Conservation (phyloP, 2,329 filamentous ascomycete species). For the Paramyrothecium roridum region DNA sequence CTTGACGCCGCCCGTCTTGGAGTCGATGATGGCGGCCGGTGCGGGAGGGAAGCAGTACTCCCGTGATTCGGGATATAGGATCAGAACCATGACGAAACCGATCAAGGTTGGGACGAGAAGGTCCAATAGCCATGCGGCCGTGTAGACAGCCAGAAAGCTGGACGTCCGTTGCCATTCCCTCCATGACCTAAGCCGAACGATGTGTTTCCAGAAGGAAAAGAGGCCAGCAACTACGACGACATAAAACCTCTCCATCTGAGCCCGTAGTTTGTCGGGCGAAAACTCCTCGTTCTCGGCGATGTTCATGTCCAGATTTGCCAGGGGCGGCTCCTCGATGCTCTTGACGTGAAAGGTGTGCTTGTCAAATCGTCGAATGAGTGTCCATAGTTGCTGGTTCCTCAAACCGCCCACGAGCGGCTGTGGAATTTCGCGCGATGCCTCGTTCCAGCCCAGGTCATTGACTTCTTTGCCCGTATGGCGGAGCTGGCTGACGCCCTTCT, state of each 20-base stretch:
- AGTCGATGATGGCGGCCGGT: constrained; percentile 69
- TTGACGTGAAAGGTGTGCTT: constrained; percentile 70
- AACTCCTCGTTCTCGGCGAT: constrained; percentile 82
- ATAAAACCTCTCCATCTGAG: constrained; percentile 76
- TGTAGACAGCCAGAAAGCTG: constrained; percentile 55
- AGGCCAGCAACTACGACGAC: constrained; percentile 72
- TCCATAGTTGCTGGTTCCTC: constrained; percentile 70
- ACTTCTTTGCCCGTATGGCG: constrained; percentile 53
- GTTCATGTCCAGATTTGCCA: constrained; percentile 74
- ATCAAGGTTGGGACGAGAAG: constrained; percentile 62
- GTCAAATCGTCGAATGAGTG: constrained; percentile 70
- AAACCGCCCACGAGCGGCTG: constrained; percentile 64
- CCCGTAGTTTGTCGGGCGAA: constrained; percentile 76
- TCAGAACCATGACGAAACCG: constrained; percentile 58
- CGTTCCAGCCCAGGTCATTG: constrained; percentile 67
- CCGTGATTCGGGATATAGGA: constrained; percentile 63
- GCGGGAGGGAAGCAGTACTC: constrained; percentile 70
- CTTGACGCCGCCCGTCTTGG: constrained; percentile 69
- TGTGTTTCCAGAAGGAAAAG: constrained; percentile 67
- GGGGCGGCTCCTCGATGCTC: constrained; percentile 45
- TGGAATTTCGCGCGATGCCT: constrained; percentile 51
- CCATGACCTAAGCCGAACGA: constrained; percentile 77
- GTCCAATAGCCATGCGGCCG: constrained; percentile 68
- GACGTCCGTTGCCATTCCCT: constrained; percentile 66
- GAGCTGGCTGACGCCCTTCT: constrained; percentile 42